Evolutionary conservation across 768 basidiomycete species (phyloP), one percentile per base, ranked within the genome.

Genomic region (Termitomyces sp.): DNA sequence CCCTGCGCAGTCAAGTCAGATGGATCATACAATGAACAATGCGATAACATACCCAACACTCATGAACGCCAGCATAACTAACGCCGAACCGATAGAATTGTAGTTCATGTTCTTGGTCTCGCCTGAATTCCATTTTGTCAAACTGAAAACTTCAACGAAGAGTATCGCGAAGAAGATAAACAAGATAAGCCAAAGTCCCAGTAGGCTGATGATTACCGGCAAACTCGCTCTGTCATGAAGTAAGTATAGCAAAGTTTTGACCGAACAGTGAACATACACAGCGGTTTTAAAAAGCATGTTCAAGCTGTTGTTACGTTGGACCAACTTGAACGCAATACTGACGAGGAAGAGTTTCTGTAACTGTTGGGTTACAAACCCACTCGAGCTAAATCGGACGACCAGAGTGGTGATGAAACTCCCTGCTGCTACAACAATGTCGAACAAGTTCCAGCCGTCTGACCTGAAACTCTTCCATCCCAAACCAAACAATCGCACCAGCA

Each of bases 251-350:
- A 11, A 53, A 52, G 16, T 25, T 30, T 4, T 16, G n/a, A 56
- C 21, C 21, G 37, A 41, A 47, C 55, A 12, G 23, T 32, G 67
- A 12, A 78, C 94, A 50, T 76, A 96, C 93, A 91, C 82, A 5
- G 91, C 90, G 17, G 94, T 97, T 75, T 98, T 98, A 81, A 98
- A 98, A 17, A 98, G 77, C 73, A 95, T 92, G 65, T 98, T 98
- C 59, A 98, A 75, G 59, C 84, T 85, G 65, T 91, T 86, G 58
- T 87, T 88, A 41, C 89, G 80, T 65, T 98, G 92, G 0, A 97
- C 91, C 11, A 98, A 82, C 70, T 98, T 98, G 80, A 98, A 88
- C 0, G 92, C 86, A 57, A 98, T 92, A 63, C 87, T 84, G 64
- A 95, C 94, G 28, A 98, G 79, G 72, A 98, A 98, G 10, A 98